Percentiles rank a stretch among this genome's conserved stretches.
phyloP scores from a whole-genome alignment of 768 basidiomycete genomes.

The Lepiota subincarnata region DNA sequence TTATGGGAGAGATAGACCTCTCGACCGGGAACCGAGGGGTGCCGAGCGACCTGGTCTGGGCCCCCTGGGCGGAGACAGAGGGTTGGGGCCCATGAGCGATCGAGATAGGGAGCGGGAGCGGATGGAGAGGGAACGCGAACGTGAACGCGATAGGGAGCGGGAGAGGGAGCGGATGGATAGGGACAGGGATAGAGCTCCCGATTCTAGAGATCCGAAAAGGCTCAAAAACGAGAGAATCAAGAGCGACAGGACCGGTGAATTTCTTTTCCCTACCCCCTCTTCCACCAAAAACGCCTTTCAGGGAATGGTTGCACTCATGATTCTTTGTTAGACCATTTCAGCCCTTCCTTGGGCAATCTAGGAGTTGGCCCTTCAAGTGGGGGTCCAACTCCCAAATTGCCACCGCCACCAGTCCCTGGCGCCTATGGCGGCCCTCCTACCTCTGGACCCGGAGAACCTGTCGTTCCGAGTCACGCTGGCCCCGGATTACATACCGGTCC shows the following conservation, averaged over 20 bases:
- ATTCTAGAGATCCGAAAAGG: constrained; percentile 13
- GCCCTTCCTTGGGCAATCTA: constrained; percentile 15
- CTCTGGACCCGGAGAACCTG: constrained; percentile 3
- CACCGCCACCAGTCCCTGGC: constrained; percentile 15
- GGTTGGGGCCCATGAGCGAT: constrained; percentile 8
- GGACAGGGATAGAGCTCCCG: constrained; percentile 9
- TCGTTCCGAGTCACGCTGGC: constrained; percentile 4
- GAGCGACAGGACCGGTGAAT: constrained; percentile 8
- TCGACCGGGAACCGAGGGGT: constrained; percentile 1
- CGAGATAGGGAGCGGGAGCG: constrained; percentile 21
- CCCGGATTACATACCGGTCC: constrained; percentile 9
- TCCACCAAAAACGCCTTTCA: not conserved
- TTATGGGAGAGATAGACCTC: constrained; percentile 8
- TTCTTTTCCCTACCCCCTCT: constrained; percentile 5
- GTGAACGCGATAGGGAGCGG: constrained; percentile 21
- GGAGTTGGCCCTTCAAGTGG: constrained; percentile 8
- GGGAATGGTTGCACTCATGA: too few relatives aligned
- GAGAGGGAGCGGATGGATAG: constrained; percentile 6
- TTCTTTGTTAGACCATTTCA: constrained; percentile 15
- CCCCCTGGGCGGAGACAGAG: constrained; percentile 15
- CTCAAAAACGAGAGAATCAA: constrained; percentile 6
- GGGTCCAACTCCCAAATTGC: constrained; percentile 13
- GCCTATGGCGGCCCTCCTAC: constrained; percentile 4
- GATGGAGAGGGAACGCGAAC: constrained; percentile 20
- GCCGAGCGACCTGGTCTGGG: constrained; percentile 16